Conservation (phyloP, 1,139 yeast species). For the Sugiyamaella grinbergsii region DNA sequence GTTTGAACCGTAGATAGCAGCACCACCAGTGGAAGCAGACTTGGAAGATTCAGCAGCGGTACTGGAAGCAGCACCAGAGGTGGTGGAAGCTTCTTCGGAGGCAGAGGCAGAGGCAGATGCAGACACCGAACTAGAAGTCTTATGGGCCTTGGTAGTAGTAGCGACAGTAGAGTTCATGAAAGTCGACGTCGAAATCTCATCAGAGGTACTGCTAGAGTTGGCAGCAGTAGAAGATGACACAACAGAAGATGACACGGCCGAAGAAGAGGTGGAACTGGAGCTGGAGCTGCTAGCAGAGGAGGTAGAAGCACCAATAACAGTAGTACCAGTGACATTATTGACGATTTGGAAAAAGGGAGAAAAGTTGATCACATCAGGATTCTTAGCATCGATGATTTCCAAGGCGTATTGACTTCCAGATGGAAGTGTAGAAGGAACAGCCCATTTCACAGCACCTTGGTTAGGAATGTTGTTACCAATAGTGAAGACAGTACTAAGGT, state of each 20-base stretch:
- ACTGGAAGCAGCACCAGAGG: slow-evolving; percentile 20
- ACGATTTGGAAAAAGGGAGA: slow-evolving; percentile 41
- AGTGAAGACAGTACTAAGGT: slow-evolving; percentile 41
- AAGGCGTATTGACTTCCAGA: slow-evolving; percentile 42
- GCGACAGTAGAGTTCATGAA: slow-evolving; percentile 19
- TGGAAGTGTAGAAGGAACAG: slow-evolving; percentile 38
- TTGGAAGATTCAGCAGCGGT: too few relatives aligned
- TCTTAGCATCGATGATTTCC: slow-evolving; percentile 38
- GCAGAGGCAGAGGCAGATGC: slow-evolving; percentile 19
- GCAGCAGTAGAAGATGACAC: slow-evolving; percentile 22
- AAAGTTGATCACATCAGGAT: slow-evolving; percentile 41
- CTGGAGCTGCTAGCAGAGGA: slow-evolving; percentile 21
- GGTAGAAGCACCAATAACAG: slow-evolving; percentile 25
- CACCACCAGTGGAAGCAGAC: slow-evolving; percentile 21
- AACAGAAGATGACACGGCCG: slow-evolving; percentile 21
- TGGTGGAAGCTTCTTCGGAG: slow-evolving; percentile 8
- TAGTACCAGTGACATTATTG: slow-evolving; percentile 29
- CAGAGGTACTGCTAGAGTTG: slow-evolving; percentile 17
- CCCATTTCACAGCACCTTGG: slow-evolving; percentile 46
- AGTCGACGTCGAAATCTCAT: slow-evolving; percentile 21
- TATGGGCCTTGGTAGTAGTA: slow-evolving; percentile 22
- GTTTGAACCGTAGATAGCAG: slow-evolving; percentile 27
- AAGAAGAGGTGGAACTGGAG: slow-evolving; percentile 23
- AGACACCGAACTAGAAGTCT: slow-evolving; percentile 8
- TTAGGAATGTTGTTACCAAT: slow-evolving; percentile 41